Evolutionary conservation across 2,329 filamentous ascomycete genomes (phyloP), one percentile per base, ranked within the genome.

Genomic region (Lecanosticta acicola): DNA sequence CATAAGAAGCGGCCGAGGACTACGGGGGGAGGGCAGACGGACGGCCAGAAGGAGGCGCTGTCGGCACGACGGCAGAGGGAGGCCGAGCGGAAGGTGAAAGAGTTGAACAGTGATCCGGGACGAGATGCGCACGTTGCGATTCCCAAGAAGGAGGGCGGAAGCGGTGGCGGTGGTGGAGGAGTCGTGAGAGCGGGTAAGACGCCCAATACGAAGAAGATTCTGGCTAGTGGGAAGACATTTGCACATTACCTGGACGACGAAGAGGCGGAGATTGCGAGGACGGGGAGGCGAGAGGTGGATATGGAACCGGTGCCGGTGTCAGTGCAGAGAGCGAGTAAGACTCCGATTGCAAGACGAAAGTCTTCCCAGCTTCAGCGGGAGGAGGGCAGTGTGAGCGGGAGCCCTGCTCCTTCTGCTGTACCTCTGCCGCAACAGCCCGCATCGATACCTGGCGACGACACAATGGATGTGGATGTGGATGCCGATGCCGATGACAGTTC

Each of bases 11-110:
- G 88, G 59, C 82, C 80, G 21, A 77, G 85, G 52, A 78, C 74
- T 8, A 43, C 58, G 7, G 56, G 51, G 4, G n/a, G n/a, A 5
- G 57, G 54, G 11, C 67, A 69, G 50, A 63, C 56, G 7, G 61
- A 64, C 17, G 48, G 55, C 16, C 63, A 66, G 46, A 55, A 51
- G 11, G 77, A 80, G 54, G 86, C 94, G 57, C 76, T 88, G 38
- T 84, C 81, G 24, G 85, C 86, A n/a, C 78, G 88, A 44, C 87
- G 94, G 66, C 85, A 91, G 61, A 83, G 84, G 35, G 90, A 88
- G 55, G 78, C 90, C 41, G 76, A 86, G 45, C 85, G 88, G 56
- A 87, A 93, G 59, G 78, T 97, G 38, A 83, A 87, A 50, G 83
- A 86, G 33, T 75, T 98, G 29, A 87, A 94, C 61, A 80, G 81